Evolutionary conservation across 305 asterid species (phyloP).

Genomic region (Vinca major): DNA sequence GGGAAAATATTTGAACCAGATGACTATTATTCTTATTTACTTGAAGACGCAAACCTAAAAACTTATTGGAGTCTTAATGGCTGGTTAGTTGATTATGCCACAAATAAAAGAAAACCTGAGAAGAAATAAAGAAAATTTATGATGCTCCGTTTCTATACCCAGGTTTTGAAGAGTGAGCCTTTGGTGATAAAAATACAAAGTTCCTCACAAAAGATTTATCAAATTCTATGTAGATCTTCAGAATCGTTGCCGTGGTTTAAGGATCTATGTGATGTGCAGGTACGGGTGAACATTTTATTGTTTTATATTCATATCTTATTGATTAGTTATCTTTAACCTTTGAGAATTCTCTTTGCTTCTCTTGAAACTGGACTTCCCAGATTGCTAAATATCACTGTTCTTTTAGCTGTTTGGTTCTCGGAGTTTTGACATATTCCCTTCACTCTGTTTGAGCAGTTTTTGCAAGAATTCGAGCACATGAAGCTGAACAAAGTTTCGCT

Average conservation of each 20-base stretch:
- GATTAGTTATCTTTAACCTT: not conserved
- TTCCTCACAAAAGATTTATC: conserved; percentile 41
- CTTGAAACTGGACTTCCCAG: not conserved
- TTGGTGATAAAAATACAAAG: conserved; percentile 54
- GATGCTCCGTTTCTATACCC: conserved; percentile 12
- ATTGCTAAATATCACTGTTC: conserved; percentile 8
- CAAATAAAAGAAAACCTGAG: not conserved
- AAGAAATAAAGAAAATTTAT: not conserved
- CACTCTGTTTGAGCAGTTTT: conserved; percentile 30
- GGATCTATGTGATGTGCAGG: conserved; percentile 45
- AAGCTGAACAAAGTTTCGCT: conserved; percentile 45
- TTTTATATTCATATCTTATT: not conserved
- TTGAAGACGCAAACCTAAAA: no score
- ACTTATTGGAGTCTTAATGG: no score
- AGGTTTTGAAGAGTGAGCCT: conserved; percentile 65
- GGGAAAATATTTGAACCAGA: no score
- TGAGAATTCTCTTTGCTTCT: not conserved
- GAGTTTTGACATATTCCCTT: conserved; percentile 14
- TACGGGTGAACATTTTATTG: conserved; percentile 18
- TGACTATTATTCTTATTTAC: no score
- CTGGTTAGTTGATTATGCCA: not conserved
- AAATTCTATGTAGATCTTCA: conserved; percentile 32
- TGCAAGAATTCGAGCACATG: conserved; percentile 49
- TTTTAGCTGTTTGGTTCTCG: conserved; percentile 14
- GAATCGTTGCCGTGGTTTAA: conserved; percentile 39